Base-by-base conservation (phyloP, 2,329 filamentous ascomycete genomes). In the Xylariales sp. region DNA sequence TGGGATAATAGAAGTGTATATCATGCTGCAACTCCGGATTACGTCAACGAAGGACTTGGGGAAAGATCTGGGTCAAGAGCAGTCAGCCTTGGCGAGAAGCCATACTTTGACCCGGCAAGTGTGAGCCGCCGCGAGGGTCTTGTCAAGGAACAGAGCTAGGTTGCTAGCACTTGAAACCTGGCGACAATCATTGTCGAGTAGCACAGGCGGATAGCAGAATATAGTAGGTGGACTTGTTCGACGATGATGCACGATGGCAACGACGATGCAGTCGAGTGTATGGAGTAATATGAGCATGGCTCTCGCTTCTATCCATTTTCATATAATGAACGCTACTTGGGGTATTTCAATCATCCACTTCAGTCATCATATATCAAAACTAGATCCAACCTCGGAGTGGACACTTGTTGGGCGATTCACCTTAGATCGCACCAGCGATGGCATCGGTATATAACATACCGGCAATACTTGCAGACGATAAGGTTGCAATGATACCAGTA, bases 401-500 rank as follows among this genome's bases (percentile, higher is more conserved):
- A n/a, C n/a, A n/a, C n/a, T n/a, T n/a, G n/a, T n/a, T n/a, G n/a
- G n/a, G n/a, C n/a, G n/a, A n/a, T n/a, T n/a, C n/a, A n/a, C n/a
- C n/a, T n/a, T n/a, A n/a, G n/a, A n/a, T n/a, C n/a, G n/a, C n/a
- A n/a, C n/a, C n/a, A n/a, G n/a, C 28, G 19, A 48, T 48, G 20
- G 31, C 39, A 42, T 77, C 63, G 15, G 77, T 80, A 33, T 87
- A 76, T 45, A 95, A 70, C 61, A 95, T 73, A 31, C 87, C 86
- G 1, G 87, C 87, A 54, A 91, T 80, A 40, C 76, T 79, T 12
- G 88, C 89, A 52, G 82, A 87, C 3, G 82, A 89, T 52, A 95
- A 68, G 0, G 88, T 95, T 20, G 84, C 78, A 45, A 94, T 68
- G 24, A 93, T 79, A 56, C 89, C 88, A 0, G 86, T 84, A 39